These are phyloP conservation scores for Xylaria polymorpha DNA, from an alignment of 2,329 filamentous ascomycete species.

Conservation along the genomic window DNA sequence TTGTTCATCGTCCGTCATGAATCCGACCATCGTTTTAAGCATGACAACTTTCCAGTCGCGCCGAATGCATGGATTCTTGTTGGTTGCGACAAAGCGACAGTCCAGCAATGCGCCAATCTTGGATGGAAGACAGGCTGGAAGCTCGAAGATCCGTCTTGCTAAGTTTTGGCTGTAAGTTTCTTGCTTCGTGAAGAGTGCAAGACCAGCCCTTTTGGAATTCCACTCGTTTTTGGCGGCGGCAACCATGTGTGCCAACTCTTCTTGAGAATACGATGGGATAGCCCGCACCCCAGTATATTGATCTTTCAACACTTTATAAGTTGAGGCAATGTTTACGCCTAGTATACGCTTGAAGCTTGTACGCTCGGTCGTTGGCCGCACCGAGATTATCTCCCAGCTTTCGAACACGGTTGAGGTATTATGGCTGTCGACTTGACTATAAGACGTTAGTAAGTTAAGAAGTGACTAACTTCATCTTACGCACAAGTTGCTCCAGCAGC, in stretches of 20 bases:
- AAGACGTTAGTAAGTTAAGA: constrained; percentile 3
- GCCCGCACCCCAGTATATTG: constrained; percentile 39
- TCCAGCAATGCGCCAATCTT: constrained; percentile 40
- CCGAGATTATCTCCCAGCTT: constrained; percentile 36
- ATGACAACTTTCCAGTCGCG: constrained; percentile 41
- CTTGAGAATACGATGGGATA: constrained; percentile 36
- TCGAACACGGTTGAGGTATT: constrained; percentile 24
- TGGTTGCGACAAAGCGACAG: constrained; percentile 39
- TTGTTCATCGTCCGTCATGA: constrained; percentile 29
- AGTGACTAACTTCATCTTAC: not conserved
- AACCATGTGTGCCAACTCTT: constrained; percentile 31
- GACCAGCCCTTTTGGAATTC: not conserved
- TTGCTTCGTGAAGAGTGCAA: not conserved
- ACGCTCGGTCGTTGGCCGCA: constrained; percentile 36
- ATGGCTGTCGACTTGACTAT: constrained; percentile 6
- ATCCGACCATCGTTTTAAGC: constrained; percentile 22
- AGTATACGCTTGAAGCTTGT: constrained; percentile 26
- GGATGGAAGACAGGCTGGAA: constrained; percentile 36
- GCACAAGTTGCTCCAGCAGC: constrained; percentile 12
- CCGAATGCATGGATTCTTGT: constrained; percentile 35
- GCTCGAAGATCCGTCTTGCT: constrained; percentile 31
- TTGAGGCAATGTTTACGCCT: constrained; percentile 30
- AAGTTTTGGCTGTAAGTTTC: constrained; percentile 35
- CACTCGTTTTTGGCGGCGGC: constrained; percentile 21
- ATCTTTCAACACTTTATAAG: constrained; percentile 28